Percentiles rank a stretch among this genome's conserved stretches.
These are phyloP conservation scores for Auricularia sp. DNA, from an alignment of 768 basidiomycete genomes.

Conservation along the genomic window DNA sequence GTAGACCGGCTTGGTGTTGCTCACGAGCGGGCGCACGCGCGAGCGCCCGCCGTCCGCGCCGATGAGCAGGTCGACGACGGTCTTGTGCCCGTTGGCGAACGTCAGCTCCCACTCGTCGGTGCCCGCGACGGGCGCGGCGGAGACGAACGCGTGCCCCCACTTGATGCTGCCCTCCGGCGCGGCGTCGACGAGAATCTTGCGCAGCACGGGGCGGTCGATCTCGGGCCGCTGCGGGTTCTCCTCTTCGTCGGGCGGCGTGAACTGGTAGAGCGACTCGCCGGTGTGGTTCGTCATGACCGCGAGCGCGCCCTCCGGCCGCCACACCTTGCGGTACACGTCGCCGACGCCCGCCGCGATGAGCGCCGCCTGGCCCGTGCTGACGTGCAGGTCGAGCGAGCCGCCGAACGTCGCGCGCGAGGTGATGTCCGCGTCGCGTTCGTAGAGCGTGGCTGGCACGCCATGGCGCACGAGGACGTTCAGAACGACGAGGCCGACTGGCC, in stretches of 20 bases:
- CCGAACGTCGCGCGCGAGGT: conserved; percentile 10
- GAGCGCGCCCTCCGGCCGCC: conserved; percentile 13
- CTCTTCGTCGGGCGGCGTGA: background rate
- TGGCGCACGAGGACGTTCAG: conserved; percentile 18
- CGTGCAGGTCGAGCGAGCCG: conserved; percentile 21
- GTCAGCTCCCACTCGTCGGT: background rate
- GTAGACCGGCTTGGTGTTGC: conserved; percentile 22
- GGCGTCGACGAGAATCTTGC: conserved; percentile 11
- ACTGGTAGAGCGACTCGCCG: background rate
- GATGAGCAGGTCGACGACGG: conserved; percentile 18
- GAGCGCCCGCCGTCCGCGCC: conserved; percentile 36
- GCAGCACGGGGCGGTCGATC: conserved; percentile 1
- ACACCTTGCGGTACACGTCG: conserved; percentile 11
- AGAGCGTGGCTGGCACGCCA: conserved; percentile 12
- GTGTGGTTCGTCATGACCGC: conserved; percentile 9
- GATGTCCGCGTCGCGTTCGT: conserved; percentile 15
- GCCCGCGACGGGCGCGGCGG: background rate
- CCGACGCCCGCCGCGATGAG: conserved; percentile 14
- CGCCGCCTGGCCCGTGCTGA: conserved; percentile 15
- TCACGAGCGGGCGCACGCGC: conserved; percentile 25
- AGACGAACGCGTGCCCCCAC: conserved; percentile 5
- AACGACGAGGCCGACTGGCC: conserved; percentile 19
- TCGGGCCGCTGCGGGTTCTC: background rate
- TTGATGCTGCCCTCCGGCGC: conserved; percentile 5
- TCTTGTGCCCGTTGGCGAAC: background rate